Percentiles rank a stretch among this genome's conserved stretches.
phyloP scores from a whole-genome alignment of 2,329 filamentous ascomycete genomes.

The Venturia carpophila region DNA sequence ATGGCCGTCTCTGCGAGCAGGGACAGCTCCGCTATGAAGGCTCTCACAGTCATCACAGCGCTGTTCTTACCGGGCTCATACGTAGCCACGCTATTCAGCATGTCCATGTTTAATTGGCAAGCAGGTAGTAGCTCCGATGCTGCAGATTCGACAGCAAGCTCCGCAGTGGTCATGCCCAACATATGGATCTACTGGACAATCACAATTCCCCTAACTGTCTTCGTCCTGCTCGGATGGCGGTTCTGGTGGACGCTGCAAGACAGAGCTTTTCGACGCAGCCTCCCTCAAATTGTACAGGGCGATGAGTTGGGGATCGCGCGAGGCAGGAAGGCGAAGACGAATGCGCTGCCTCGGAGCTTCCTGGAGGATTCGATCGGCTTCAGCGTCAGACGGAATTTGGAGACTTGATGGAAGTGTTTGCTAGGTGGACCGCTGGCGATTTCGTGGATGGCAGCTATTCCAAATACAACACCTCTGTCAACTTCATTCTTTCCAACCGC shows the following conservation, averaged over 20 bases:
- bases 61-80: conserved; percentile 2
- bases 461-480: no score
- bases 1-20: background rate
- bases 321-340: background rate
- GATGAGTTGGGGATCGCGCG: background rate
- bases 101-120: conserved; percentile 16
- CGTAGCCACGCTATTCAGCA: conserved; percentile 14
- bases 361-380: background rate
- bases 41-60: conserved; percentile 8
- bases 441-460: no score
- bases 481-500: no score
- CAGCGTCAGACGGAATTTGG: background rate
- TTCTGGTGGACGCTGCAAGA: conserved; percentile 4
- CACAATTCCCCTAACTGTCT: background rate
- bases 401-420: no score
- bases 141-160: background rate
- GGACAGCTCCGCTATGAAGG: conserved; percentile 13
- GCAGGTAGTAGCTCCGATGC: background rate
- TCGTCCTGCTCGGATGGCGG: conserved; percentile 1
- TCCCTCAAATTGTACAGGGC: conserved; percentile 1
- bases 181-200: conserved; percentile 14
- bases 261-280: background rate
- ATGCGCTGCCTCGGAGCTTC: background rate
- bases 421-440: no score
- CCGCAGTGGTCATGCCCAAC: background rate